phyloP scores from a whole-genome alignment of 2,329 filamentous ascomycete species.

The Macroventuria anomochaeta region DNA sequence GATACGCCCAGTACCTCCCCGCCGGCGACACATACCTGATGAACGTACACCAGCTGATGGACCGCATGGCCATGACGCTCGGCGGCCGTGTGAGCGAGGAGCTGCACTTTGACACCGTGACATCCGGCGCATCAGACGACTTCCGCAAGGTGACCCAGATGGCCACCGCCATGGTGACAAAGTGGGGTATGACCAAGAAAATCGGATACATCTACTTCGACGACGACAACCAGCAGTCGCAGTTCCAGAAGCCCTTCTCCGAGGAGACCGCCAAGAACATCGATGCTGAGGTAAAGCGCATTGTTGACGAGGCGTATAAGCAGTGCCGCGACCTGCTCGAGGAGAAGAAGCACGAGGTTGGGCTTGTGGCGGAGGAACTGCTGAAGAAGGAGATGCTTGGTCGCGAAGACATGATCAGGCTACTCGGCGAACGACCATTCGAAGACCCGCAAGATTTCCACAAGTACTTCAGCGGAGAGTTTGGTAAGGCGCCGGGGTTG shows the following conservation, averaged over 20 bases:
- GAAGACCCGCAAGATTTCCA: conserved; percentile 86
- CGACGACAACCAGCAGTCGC: conserved; percentile 73
- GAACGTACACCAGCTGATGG: conserved; percentile 95
- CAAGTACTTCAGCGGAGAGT: conserved; percentile 77
- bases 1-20: conserved; percentile 97
- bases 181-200: conserved; percentile 97
- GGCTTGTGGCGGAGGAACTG: conserved; percentile 90
- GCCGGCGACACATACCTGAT: conserved; percentile 91
- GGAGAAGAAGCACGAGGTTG: conserved; percentile 87
- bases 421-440: conserved; percentile 84
- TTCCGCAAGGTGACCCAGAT: conserved; percentile 98
- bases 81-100: conserved; percentile 95
- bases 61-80: conserved; percentile 99
- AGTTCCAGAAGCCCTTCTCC: conserved; percentile 92
- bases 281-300: conserved; percentile 86
- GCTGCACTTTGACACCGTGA: conserved; percentile 95
- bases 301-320: conserved; percentile 90
- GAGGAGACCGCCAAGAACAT: conserved; percentile 93
- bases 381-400: conserved; percentile 89
- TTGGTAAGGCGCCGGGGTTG: conserved; percentile 42
- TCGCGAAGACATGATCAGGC: conserved; percentile 87
- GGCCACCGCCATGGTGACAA: conserved; percentile 98
- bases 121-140: conserved; percentile 91
- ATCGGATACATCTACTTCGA: conserved; percentile 93
- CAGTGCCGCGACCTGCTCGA: conserved; percentile 84